Percentiles rank a stretch among this genome's conserved stretches.
Conservation (phyloP, 345 rosid genomes). For the Linum lewisii region DNA sequence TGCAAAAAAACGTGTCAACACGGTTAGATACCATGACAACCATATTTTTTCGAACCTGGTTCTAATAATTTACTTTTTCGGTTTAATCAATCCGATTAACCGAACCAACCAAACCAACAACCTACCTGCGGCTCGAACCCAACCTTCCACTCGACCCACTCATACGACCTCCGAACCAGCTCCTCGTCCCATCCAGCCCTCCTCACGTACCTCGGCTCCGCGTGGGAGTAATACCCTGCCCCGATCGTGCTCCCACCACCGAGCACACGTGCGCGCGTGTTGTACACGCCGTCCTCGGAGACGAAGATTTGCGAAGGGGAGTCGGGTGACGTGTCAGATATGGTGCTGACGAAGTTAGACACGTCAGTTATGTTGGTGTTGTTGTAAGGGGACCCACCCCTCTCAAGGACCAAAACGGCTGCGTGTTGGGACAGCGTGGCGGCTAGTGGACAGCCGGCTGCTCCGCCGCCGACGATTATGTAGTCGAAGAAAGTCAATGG, state of each 20-base stretch:
- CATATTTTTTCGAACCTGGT: too few species aligned
- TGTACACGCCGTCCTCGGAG: slow-evolving; percentile 75
- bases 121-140: slow-evolving; percentile 33
- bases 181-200: slow-evolving; percentile 36
- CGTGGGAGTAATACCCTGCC: slow-evolving; percentile 70
- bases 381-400: slow-evolving; percentile 69
- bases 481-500: slow-evolving; percentile 40
- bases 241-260: slow-evolving; percentile 80
- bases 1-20: too few species aligned
- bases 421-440: slow-evolving; percentile 62
- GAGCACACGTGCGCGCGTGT: slow-evolving; percentile 65
- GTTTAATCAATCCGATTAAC: too few species aligned
- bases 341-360: slow-evolving; percentile 30
- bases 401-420: slow-evolving; percentile 57
- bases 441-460: slow-evolving; percentile 75
- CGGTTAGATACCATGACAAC: too few species aligned
- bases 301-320: slow-evolving; percentile 57
- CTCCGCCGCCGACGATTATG: slow-evolving; percentile 80
- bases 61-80: too few species aligned
- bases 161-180: slow-evolving; percentile 47
- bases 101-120: too few species aligned
- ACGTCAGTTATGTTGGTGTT: slow-evolving; percentile 33
- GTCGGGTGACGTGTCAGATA: slow-evolving; percentile 33
- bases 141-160: slow-evolving; percentile 72
- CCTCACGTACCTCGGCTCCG: slow-evolving; percentile 31